Evolutionary conservation across 2,329 filamentous ascomycete species (phyloP), one percentile per base, ranked within the genome.

Genomic region (Pseudopyricularia javanii): DNA sequence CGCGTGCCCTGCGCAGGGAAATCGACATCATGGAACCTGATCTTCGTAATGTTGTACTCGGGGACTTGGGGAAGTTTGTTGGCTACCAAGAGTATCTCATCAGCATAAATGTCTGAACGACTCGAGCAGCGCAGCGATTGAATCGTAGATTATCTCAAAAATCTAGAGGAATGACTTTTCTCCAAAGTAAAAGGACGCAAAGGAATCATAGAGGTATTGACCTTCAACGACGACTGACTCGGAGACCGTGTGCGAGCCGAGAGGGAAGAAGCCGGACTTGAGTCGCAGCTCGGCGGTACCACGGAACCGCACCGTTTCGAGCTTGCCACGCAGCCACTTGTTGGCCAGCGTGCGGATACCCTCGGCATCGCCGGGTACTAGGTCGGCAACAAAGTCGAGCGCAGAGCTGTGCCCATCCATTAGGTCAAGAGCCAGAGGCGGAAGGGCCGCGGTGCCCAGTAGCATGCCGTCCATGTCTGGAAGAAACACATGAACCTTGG

Each of bases 171-270:
- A 67, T 52, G 61, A 70, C 59, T 82, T 84, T 66, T 80, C 72
- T 60, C 80, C 79, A 62, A 83, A 74, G 57, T 80, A 83, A 59
- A 82, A 61, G 47, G 79, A 73, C 53, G 80, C 74, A 72, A 80
- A 79, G 66, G 75, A 76, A 62, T 73, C 73, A 66, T 84, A 83
- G 79, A 83, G 76, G 69, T 72, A 79, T 84, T 80, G 77, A 93
- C 88, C 86, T 85, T 91, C 80, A 70, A 97, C 85, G 56, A 84
- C 74, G 62, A 95, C 67, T 28, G 83, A 82, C 64, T 95, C 82
- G 51, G 80, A 79, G 55, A 98, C 70, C 28, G 74, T 70, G 65
- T 95, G 88, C 52, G 80, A 85, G 57, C 91, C 91, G 22, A 97
- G 74, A 47, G 80, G 79, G 55, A 97, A 71, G 50, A 95, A 68